phyloP scores from a whole-genome alignment of 176 grass and related monocot species.

The Aegilops speltoides region DNA sequence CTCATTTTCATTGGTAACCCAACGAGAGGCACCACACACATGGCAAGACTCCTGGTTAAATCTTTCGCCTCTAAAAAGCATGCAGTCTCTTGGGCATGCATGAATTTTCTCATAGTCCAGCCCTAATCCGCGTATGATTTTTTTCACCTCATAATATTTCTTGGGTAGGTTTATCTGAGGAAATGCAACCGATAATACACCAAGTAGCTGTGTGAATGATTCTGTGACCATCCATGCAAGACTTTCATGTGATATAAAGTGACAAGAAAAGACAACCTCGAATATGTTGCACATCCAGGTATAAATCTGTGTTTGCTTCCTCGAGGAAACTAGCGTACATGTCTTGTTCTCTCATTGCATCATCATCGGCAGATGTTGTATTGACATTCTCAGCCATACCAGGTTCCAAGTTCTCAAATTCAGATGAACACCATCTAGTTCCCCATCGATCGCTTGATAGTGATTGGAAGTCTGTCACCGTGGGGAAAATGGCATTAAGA shows the following conservation, averaged over 20 bases:
- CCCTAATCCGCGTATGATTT: neutral
- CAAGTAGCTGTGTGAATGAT: neutral
- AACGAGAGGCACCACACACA: neutral
- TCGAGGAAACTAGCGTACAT: neutral
- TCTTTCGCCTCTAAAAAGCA: neutral
- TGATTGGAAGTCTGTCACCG: neutral
- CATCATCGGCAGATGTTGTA: neutral
- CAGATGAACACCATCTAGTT: neutral
- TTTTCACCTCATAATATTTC: conserved; percentile 23
- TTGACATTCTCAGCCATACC: neutral
- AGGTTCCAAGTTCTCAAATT: neutral
- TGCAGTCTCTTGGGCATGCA: conserved; percentile 32
- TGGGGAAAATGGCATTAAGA: neutral
- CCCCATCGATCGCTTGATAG: neutral
- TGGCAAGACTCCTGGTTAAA: neutral
- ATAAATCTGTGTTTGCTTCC: neutral
- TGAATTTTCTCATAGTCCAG: conserved; percentile 33
- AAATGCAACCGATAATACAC: neutral
- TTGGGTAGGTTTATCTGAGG: conserved; percentile 5
- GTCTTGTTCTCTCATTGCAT: neutral
- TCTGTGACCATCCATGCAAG: conserved; percentile 17
- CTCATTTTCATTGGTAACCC: neutral
- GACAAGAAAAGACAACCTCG: neutral
- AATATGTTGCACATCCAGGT: neutral
- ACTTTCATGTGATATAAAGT: conserved; percentile 17